Percentiles rank a stretch among this genome's conserved stretches.
These are phyloP conservation scores for Leccinum pellstonianum DNA, from an alignment of 768 basidiomycete species.

Conservation along the genomic window DNA sequence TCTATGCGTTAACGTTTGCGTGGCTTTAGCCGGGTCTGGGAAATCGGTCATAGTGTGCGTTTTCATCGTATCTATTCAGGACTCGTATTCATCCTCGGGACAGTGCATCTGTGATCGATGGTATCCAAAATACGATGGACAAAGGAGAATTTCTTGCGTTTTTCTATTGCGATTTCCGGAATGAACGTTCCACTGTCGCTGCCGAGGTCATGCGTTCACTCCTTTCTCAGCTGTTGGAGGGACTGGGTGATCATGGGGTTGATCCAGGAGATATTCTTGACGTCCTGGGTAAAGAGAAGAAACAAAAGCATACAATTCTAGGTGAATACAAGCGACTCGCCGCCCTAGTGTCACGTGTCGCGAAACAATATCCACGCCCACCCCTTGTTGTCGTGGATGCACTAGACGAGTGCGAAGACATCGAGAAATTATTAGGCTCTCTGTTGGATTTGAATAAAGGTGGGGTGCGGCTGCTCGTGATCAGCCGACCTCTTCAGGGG, in stretches of 20 bases:
- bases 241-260: not conserved
- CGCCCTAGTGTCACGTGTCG: not conserved
- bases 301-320: not conserved
- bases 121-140: not conserved
- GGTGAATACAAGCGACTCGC: not conserved
- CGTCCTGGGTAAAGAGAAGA: not conserved
- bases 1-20: not conserved
- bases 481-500: not conserved
- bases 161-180: not conserved
- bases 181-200: not conserved
- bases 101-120: not conserved
- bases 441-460: not conserved
- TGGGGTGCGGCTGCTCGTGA: slow-evolving; percentile 6
- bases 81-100: not conserved
- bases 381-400: slow-evolving; percentile 15
- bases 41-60: not conserved
- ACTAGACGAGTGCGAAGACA: slow-evolving; percentile 17
- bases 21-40: not conserved
- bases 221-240: not conserved
- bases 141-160: not conserved
- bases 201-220: not conserved
- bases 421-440: slow-evolving; percentile 2
- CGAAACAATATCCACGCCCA: not conserved
- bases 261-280: not conserved
- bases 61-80: not conserved